A percentile compares a stretch with the other conserved stretches of the same genome.
phyloP scores from a whole-genome alignment of 2,329 filamentous ascomycete genomes.

The Zymoseptoria passerinii region DNA sequence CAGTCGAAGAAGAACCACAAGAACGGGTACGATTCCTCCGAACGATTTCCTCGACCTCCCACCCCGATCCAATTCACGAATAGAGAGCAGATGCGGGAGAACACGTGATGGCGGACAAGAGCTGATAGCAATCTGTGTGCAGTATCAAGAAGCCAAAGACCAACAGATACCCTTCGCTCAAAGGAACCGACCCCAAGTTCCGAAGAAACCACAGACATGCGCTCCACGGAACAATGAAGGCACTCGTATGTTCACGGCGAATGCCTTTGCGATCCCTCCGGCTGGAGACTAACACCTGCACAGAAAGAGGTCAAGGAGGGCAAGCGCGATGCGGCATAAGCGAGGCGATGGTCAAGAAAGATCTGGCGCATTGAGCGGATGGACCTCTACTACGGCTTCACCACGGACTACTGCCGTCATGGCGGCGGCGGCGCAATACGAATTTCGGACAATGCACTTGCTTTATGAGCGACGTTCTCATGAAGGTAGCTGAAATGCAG shows the following conservation, averaged over 20 bases:
- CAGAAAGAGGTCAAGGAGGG: slow-evolving; percentile 98
- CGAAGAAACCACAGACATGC: slow-evolving; percentile 99
- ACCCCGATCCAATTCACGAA: too few species aligned
- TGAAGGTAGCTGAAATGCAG: slow-evolving; percentile 20
- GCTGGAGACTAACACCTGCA: slow-evolving; percentile 24
- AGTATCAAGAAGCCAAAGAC: slow-evolving; percentile 99
- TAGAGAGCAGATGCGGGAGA: too few species aligned
- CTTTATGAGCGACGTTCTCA: not conserved
- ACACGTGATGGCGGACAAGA: not conserved
- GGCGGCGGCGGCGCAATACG: slow-evolving; percentile 10
- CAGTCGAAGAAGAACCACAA: slow-evolving; percentile 97
- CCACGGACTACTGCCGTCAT: slow-evolving; percentile 2
- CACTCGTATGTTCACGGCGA: slow-evolving; percentile 62
- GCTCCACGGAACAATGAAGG: slow-evolving; percentile 97
- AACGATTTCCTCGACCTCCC: not conserved
- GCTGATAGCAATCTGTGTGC: slow-evolving; percentile 17
- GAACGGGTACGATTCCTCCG: slow-evolving; percentile 69
- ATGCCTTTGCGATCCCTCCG: not conserved
- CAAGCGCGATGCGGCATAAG: slow-evolving; percentile 80
- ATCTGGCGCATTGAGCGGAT: slow-evolving; percentile 13
- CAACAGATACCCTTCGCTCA: slow-evolving; percentile 95
- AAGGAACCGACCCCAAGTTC: slow-evolving; percentile 99
- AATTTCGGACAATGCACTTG: slow-evolving; percentile 5
- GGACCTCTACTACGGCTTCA: slow-evolving; percentile 7
- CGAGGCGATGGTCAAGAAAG: slow-evolving; percentile 12